phyloP scores from a whole-genome alignment of 805 yeast species.

The Saccharomycopsis guyanensis region DNA sequence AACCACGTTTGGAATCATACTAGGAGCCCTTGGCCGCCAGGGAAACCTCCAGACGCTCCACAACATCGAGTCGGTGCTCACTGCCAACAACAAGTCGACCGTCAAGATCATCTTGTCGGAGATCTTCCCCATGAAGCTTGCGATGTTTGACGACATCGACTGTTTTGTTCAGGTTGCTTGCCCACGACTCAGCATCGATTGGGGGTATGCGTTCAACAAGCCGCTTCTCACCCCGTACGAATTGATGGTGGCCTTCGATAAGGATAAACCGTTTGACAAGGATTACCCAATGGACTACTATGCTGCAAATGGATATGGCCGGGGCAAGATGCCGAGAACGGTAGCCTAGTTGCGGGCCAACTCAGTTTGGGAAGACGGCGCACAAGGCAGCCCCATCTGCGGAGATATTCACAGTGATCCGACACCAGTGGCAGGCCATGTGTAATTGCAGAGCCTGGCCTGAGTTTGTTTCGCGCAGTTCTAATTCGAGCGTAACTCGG shows the following conservation, averaged over 20 bases:
- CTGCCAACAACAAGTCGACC: slow-evolving; percentile 51
- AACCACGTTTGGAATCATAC: slow-evolving; percentile 68
- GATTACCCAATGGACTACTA: slow-evolving; percentile 97
- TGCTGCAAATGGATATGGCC: slow-evolving; percentile 81
- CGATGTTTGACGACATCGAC: slow-evolving; percentile 89
- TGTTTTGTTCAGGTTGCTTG: slow-evolving; percentile 97
- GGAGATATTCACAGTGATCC: too few relatives aligned
- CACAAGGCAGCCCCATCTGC: too few relatives aligned
- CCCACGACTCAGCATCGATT: slow-evolving; percentile 90
- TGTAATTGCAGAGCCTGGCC: too few relatives aligned
- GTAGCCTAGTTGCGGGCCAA: background rate
- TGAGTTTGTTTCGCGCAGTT: too few relatives aligned
- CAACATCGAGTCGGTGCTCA: slow-evolving; percentile 50
- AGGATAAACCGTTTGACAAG: slow-evolving; percentile 59
- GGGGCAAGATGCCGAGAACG: slow-evolving; percentile 59
- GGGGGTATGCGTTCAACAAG: slow-evolving; percentile 96
- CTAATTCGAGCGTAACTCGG: too few relatives aligned
- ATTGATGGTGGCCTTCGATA: slow-evolving; percentile 79
- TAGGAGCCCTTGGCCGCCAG: slow-evolving; percentile 94
- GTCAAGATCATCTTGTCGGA: slow-evolving; percentile 84
- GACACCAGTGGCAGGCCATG: too few relatives aligned
- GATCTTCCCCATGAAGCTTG: slow-evolving; percentile 84
- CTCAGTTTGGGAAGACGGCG: too few relatives aligned
- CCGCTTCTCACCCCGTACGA: slow-evolving; percentile 95
- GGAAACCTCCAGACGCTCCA: slow-evolving; percentile 77